Conservation (phyloP, 352 stramenopile genomes). For the Aphanomyces astaci region DNA sequence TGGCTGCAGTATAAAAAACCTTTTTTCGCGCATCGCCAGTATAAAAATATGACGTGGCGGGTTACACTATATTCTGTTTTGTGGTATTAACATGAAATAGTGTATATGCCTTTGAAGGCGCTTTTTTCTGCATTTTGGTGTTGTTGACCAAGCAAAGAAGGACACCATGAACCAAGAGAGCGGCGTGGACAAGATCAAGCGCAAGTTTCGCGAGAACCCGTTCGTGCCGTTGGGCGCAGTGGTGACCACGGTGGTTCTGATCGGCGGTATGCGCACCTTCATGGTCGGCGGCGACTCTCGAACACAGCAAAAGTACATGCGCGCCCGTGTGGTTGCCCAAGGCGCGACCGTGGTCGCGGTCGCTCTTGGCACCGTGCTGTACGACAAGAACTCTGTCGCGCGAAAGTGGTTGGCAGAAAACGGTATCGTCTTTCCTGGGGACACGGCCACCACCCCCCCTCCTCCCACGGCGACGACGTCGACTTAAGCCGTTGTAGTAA, state of each 20-base stretch:
- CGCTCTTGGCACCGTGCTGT: conserved; percentile 58
- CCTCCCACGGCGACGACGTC: neutral
- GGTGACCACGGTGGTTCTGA: conserved; percentile 50
- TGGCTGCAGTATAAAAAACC: no score
- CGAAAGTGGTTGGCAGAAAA: conserved; percentile 6
- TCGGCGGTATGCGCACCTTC: conserved; percentile 59
- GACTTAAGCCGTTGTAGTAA: no score
- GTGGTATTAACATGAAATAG: neutral
- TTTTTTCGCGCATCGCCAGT: neutral
- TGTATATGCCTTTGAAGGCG: neutral
- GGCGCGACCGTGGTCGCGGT: conserved; percentile 61
- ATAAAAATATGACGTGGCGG: no score
- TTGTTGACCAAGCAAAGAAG: neutral
- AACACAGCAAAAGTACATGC: conserved; percentile 81
- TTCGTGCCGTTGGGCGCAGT: conserved; percentile 67
- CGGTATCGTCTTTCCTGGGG: neutral
- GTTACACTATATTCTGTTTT: neutral
- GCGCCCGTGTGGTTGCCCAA: conserved; percentile 57
- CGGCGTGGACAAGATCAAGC: conserved; percentile 75
- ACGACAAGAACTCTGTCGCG: conserved; percentile 35
- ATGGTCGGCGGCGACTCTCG: conserved; percentile 46
- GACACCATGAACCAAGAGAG: conserved; percentile 38
- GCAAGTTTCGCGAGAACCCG: conserved; percentile 58
- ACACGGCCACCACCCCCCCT: no score
- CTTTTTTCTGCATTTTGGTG: no score